phyloP scores from a whole-genome alignment of 2,329 filamentous ascomycete species.

The Colletotrichum musae region DNA sequence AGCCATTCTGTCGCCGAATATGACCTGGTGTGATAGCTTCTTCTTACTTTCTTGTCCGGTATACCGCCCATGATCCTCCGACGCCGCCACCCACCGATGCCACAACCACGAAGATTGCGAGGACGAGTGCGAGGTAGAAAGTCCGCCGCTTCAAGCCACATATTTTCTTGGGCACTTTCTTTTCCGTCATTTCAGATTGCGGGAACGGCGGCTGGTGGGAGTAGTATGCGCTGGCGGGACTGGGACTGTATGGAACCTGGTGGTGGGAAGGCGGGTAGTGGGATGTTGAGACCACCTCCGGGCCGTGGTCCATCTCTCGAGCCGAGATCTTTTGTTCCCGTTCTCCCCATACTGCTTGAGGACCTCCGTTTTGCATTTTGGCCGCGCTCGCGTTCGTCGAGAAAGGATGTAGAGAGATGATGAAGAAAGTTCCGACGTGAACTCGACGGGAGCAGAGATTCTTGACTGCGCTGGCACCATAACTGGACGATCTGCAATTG shows the following conservation, averaged over 20 bases:
- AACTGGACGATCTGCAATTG: neutral
- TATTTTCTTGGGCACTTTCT: neutral
- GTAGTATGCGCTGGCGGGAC: neutral
- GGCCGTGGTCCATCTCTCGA: constrained; percentile 1
- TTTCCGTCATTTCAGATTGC: neutral
- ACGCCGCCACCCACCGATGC: constrained; percentile 35
- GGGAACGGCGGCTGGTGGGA: neutral
- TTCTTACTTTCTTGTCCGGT: constrained; percentile 16
- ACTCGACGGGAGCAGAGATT: neutral
- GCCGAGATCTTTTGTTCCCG: constrained; percentile 2
- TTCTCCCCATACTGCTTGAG: neutral
- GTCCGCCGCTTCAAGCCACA: constrained; percentile 25
- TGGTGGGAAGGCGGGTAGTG: neutral
- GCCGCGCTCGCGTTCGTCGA: neutral
- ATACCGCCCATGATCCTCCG: constrained; percentile 30
- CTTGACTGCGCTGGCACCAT: neutral
- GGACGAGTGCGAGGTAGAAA: constrained; percentile 17
- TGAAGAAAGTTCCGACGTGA: neutral
- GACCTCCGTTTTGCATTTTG: neutral
- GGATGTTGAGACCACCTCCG: neutral
- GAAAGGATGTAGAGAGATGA: neutral
- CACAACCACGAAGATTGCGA: constrained; percentile 17
- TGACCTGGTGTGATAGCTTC: too few relatives aligned
- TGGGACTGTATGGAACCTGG: neutral
- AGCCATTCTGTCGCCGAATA: neutral